phyloP scores from a whole-genome alignment of 306 rosid species.

The Vigna hirtella region DNA sequence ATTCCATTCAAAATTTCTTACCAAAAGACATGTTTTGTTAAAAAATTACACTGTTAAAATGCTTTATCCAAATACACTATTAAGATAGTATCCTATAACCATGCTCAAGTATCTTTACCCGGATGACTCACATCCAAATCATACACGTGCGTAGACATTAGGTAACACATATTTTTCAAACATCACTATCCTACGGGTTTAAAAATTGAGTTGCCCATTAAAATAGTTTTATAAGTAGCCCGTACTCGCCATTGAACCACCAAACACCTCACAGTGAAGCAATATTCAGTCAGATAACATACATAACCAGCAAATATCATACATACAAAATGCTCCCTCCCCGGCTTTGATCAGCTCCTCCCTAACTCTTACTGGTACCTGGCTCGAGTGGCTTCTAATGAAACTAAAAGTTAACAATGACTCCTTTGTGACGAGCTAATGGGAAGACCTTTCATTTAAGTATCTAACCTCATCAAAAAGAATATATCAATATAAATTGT shows the following conservation, averaged over 20 bases:
- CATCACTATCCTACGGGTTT: not conserved
- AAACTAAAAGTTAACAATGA: slow-evolving; percentile 20
- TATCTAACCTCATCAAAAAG: slow-evolving; percentile 29
- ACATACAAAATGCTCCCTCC: not conserved
- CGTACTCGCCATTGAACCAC: not conserved
- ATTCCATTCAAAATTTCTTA: too few species aligned
- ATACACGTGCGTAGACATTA: not conserved
- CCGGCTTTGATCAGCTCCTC: slow-evolving; percentile 8
- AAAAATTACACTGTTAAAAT: too few species aligned
- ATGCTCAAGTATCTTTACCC: not conserved
- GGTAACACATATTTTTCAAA: not conserved
- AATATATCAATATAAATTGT: slow-evolving; percentile 28
- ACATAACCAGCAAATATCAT: not conserved
- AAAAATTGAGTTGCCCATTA: not conserved
- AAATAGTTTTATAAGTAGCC: not conserved
- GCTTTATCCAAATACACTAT: too few species aligned
- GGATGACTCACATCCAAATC: not conserved
- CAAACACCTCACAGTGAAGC: not conserved
- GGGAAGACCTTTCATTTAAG: not conserved
- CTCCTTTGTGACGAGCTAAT: not conserved
- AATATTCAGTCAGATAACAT: slow-evolving; percentile 1
- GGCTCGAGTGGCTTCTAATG: not conserved
- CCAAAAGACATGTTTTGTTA: too few species aligned
- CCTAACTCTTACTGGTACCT: slow-evolving; percentile 1
- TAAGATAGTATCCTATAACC: not conserved